Conservation (phyloP, 2,329 filamentous ascomycete genomes). For the Arthrobotrys sinensis region DNA sequence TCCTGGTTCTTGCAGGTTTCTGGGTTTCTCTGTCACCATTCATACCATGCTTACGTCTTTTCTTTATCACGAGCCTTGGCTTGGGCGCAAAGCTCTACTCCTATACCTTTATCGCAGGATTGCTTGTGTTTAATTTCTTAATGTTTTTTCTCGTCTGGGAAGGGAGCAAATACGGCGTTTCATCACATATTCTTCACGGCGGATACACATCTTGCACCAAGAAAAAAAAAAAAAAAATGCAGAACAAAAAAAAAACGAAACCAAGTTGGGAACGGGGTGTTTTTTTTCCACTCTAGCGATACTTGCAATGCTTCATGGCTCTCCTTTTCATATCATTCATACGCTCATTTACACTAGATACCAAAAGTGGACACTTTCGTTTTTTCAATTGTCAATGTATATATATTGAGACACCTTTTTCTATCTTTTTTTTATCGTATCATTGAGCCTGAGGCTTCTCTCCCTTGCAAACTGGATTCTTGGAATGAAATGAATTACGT, state of each 20-base stretch:
- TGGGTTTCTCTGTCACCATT: background rate
- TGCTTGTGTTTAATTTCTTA: constrained; percentile 31
- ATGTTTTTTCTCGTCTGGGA: constrained; percentile 16
- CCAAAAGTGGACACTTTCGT: constrained; percentile 2
- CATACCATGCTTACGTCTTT: constrained; percentile 6
- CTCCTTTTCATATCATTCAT: constrained; percentile 21
- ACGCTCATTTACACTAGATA: constrained; percentile 20
- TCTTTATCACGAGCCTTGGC: constrained; percentile 12
- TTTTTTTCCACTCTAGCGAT: background rate
- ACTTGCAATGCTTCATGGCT: constrained; percentile 16
- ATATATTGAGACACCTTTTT: constrained; percentile 14
- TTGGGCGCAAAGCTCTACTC: constrained; percentile 18
- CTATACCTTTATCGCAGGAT: constrained; percentile 26
- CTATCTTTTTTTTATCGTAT: background rate
- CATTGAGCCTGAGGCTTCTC: background rate
- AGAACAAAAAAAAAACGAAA: constrained; percentile 14
- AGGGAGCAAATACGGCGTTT: constrained; percentile 32
- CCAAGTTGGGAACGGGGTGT: background rate
- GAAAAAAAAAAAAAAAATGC: background rate
- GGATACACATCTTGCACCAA: background rate
- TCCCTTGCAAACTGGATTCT: background rate
- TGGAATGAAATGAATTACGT: too few relatives aligned
- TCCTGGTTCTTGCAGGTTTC: background rate
- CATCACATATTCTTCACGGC: constrained; percentile 21
- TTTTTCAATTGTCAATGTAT: constrained; percentile 1